Conservation (phyloP, 805 yeast species). For the Scheffersomyces coipomensis region DNA sequence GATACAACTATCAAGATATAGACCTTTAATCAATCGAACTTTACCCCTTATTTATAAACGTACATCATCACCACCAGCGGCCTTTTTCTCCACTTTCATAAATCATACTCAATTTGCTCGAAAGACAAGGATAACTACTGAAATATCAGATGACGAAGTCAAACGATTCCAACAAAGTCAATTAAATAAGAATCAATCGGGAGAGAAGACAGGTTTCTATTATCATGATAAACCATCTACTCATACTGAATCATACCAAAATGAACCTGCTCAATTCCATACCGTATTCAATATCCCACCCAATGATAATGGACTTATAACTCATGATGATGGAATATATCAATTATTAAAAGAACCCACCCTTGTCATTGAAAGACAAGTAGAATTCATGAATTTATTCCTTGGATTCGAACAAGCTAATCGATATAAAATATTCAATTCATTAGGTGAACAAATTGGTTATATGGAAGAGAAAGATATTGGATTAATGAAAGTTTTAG, state of each 20-base stretch:
- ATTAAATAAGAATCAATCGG: conserved; percentile 6
- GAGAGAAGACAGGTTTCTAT: conserved; percentile 16
- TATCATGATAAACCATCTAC: conserved; percentile 27
- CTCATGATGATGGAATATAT: conserved; percentile 57
- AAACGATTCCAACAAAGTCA: conserved; percentile 15
- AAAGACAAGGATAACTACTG: conserved; percentile 28
- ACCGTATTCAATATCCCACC: conserved; percentile 36
- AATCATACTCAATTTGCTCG: conserved; percentile 3
- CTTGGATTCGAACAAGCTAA: conserved; percentile 93
- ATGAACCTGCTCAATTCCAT: conserved; percentile 28
- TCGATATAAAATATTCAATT: conserved; percentile 69
- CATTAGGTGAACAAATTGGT: conserved; percentile 73
- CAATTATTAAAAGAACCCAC: conserved; percentile 75
- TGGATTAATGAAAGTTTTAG: conserved; percentile 64
- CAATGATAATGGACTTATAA: conserved; percentile 50
- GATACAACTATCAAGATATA: too few species aligned
- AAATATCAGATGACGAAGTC: conserved; percentile 37
- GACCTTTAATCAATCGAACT: too few species aligned
- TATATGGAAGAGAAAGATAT: conserved; percentile 79
- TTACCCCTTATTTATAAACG: too few species aligned
- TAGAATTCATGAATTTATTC: conserved; percentile 84
- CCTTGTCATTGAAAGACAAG: conserved; percentile 79
- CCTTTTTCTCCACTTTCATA: not conserved
- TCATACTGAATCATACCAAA: conserved; percentile 15
- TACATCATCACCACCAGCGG: too few species aligned